Conservation (phyloP, 192 early-diverging fungal genomes). For the Coemansia sp. region DNA sequence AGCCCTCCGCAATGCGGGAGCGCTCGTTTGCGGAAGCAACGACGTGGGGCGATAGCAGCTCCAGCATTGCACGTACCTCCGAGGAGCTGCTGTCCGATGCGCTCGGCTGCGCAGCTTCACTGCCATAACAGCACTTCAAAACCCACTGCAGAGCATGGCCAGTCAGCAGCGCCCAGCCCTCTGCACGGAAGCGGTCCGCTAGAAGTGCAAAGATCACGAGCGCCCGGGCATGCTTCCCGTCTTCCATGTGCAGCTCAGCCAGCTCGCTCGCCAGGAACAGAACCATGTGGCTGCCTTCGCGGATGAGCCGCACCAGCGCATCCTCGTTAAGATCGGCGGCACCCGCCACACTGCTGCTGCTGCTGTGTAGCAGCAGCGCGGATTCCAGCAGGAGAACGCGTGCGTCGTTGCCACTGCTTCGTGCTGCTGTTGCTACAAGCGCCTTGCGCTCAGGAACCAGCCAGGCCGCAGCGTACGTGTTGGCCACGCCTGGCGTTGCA, state of each 20-base stretch:
- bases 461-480: slow-evolving; percentile 36
- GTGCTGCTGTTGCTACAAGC: neutral
- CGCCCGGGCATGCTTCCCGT: neutral
- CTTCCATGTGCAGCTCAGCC: slow-evolving; percentile 19
- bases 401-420: neutral
- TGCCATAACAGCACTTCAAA: slow-evolving; percentile 6
- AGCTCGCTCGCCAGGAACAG: slow-evolving; percentile 21
- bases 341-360: neutral
- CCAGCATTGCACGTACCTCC: slow-evolving; percentile 12
- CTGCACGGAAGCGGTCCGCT: slow-evolving; percentile 24
- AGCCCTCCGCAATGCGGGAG: neutral
- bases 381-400: slow-evolving; percentile 6
- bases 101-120: neutral
- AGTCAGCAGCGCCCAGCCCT: slow-evolving; percentile 33
- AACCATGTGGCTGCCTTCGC: neutral
- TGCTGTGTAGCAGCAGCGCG: slow-evolving; percentile 4
- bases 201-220: slow-evolving; percentile 19
- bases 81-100: neutral
- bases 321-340: neutral
- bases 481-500: slow-evolving; percentile 44
- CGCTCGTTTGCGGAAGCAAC: slow-evolving; percentile 6
- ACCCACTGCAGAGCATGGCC: slow-evolving; percentile 31
- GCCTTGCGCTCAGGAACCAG: slow-evolving; percentile 18
- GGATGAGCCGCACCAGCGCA: slow-evolving; percentile 13
- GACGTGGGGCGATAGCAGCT: slow-evolving; percentile 28